Base-by-base conservation (phyloP, 371 early-diverging fungal species). In the Chytridium lagenaria region DNA sequence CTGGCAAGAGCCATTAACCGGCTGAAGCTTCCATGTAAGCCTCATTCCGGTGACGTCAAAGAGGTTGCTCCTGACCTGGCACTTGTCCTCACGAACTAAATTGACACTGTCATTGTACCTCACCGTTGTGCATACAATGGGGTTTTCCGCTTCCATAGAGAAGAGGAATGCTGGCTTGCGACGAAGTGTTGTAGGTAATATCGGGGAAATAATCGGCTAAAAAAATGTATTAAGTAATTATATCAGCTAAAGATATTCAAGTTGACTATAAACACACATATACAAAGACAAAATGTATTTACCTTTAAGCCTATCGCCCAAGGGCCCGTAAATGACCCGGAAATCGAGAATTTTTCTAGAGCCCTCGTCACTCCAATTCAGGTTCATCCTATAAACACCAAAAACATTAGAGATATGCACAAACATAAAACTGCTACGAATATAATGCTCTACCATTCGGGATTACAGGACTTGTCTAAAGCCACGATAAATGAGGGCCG, bases 351-450 rank as follows among this genome's bases (percentile, higher is more conserved):
- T 2, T 12, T 28, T 34, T 7, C 26, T 3, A 23, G 61, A 12
- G 5, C 61, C 61, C 19, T 34, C 36, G 7, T 37, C 36, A 3
- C 34, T 33, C 61, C 61, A 61, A 34, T 61, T 26, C 7, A 61
- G 36, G 61, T 61, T 61, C 34, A 61, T 7, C 61, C 61, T 61
- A 34, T 37, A n/a, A n/a, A n/a, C n/a, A n/a, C n/a, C n/a, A n/a
- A n/a, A n/a, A n/a, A n/a, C n/a, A 23, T 55, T 55, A 26, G 16
- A 28, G 23, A 55, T 55, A 5, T 7, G 16, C 26, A 7, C 55
- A 7, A 55, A 55, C 7, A 5, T 7, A 55, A 55, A 7, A 26
- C 55, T 55, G 10, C 30, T 28, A 55, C 30, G 55, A 16, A 55
- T 7, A 5, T 7, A 16, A n/a, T n/a, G n/a, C n/a, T n/a, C n/a